Conservation (phyloP, 345 rosid genomes). For the Pugionium dolabratum region DNA sequence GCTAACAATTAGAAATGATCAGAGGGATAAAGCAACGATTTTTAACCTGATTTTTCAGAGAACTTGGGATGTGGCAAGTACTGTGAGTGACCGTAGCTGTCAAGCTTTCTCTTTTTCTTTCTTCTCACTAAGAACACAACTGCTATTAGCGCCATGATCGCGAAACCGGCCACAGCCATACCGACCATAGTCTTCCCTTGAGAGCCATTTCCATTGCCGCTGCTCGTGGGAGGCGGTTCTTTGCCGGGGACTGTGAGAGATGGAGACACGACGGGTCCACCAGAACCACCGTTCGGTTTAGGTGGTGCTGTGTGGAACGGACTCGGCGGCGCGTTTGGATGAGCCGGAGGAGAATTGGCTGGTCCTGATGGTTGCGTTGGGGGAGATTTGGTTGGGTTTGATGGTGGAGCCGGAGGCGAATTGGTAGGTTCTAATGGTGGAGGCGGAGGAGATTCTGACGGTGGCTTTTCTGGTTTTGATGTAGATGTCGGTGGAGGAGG, state of each 20-base stretch:
- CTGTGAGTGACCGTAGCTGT: slow-evolving; percentile 33
- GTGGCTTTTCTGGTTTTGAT: slow-evolving; percentile 20
- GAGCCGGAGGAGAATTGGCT: slow-evolving; percentile 26
- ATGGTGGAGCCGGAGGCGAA: slow-evolving; percentile 32
- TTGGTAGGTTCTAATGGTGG: slow-evolving; percentile 40
- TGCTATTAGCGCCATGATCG: slow-evolving; percentile 55
- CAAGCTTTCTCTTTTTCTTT: slow-evolving; percentile 47
- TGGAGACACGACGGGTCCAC: slow-evolving; percentile 31
- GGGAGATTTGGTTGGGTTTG: background rate
- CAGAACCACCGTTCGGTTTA: background rate
- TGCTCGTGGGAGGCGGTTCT: slow-evolving; percentile 17
- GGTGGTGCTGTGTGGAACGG: slow-evolving; percentile 21
- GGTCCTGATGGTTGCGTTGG: slow-evolving; percentile 15
- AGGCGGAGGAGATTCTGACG: slow-evolving; percentile 28
- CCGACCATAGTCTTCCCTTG: slow-evolving; percentile 38
- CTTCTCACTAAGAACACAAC: slow-evolving; percentile 42
- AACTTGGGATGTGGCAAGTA: slow-evolving; percentile 57
- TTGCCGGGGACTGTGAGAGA: slow-evolving; percentile 22
- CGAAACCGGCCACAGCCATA: slow-evolving; percentile 46
- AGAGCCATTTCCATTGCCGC: slow-evolving; percentile 6
- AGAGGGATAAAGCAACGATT: background rate
- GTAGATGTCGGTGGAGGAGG: slow-evolving; percentile 31
- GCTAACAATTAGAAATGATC: background rate
- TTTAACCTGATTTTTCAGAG: slow-evolving; percentile 56
- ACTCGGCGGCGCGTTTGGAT: slow-evolving; percentile 13